phyloP scores from a whole-genome alignment of 495 filamentous ascomycete species.

The Lophium mytilinum region DNA sequence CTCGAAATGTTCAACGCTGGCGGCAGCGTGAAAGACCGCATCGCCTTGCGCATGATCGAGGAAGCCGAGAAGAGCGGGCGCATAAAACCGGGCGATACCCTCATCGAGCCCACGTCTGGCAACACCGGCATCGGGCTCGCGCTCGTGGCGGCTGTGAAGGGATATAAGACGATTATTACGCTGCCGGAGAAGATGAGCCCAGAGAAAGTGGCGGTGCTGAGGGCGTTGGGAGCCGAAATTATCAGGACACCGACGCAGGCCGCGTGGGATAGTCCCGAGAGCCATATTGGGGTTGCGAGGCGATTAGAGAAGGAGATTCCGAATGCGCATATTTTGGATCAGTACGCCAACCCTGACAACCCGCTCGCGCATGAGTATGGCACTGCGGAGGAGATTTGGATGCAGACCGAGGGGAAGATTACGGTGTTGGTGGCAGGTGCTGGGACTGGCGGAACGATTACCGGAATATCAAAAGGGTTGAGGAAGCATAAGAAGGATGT shows the following conservation, averaged over 20 bases:
- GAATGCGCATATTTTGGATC: constrained; percentile 92
- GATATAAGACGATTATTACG: constrained; percentile 96
- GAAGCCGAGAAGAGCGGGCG: constrained; percentile 83
- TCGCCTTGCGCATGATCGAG: constrained; percentile 96
- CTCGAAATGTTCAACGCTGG: constrained; percentile 96
- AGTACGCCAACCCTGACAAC: constrained; percentile 89
- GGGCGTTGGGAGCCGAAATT: constrained; percentile 90
- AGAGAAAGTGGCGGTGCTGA: constrained; percentile 91
- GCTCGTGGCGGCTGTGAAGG: constrained; percentile 88
- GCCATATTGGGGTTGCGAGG: constrained; percentile 89
- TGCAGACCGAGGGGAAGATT: constrained; percentile 76
- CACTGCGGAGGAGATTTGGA: constrained; percentile 95
- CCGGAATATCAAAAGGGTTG: constrained; percentile 76
- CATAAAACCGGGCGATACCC: constrained; percentile 92
- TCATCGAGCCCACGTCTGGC: constrained; percentile 96
- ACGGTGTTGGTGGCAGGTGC: constrained; percentile 85
- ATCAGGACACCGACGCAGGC: constrained; percentile 96
- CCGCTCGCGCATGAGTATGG: constrained; percentile 89
- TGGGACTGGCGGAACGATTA: constrained; percentile 93
- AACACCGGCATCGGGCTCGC: constrained; percentile 97
- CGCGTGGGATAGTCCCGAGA: constrained; percentile 88
- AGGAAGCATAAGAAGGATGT: constrained; percentile 76
- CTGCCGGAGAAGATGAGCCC: constrained; percentile 98
- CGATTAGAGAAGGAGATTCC: constrained; percentile 91
- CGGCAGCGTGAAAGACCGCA: constrained; percentile 95